These are phyloP conservation scores for Hygrophila difformis DNA, from an alignment of 257 asterid genomes.

Conservation along the genomic window DNA sequence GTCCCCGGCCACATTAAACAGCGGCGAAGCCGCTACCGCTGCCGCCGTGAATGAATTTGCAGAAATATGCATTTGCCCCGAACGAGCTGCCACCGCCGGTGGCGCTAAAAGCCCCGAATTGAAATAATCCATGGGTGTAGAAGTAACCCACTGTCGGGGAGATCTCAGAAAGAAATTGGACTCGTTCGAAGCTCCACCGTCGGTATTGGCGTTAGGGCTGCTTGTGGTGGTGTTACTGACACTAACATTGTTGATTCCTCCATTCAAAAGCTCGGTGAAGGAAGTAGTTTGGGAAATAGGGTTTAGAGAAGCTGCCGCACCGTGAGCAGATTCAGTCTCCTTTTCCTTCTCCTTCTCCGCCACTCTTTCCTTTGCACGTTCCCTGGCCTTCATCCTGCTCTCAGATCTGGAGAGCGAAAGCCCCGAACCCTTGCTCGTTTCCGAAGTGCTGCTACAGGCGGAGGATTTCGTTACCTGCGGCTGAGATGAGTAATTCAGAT, in stretches of 20 bases:
- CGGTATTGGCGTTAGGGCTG: neutral
- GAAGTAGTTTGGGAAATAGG: constrained; percentile 35
- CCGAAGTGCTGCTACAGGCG: constrained; percentile 39
- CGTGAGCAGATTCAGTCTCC: constrained; percentile 15
- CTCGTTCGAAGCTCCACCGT: constrained; percentile 12
- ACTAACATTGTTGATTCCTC: constrained; percentile 22
- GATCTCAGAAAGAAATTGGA: constrained; percentile 29
- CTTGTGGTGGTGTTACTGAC: constrained; percentile 10
- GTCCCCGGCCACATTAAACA: constrained; percentile 29
- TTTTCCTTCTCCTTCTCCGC: constrained; percentile 46
- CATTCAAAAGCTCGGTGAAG: constrained; percentile 33
- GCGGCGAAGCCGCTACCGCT: constrained; percentile 24
- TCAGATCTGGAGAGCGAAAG: constrained; percentile 50
- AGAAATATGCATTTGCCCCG: constrained; percentile 28
- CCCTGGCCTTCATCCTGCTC: constrained; percentile 40
- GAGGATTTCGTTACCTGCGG: constrained; percentile 24
- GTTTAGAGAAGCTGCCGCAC: constrained; percentile 9
- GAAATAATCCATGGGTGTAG: constrained; percentile 41
- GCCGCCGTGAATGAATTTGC: constrained; percentile 8
- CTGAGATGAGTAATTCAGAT: constrained; percentile 17
- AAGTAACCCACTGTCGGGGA: constrained; percentile 33
- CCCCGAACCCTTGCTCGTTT: constrained; percentile 43
- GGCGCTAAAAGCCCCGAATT: constrained; percentile 27
- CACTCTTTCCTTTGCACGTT: constrained; percentile 41
- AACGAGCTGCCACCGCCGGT: constrained; percentile 15